A percentile compares a stretch with the other conserved stretches of the same genome.
phyloP scores from a whole-genome alignment of 176 grass and related monocot genomes.

The Oryza glaberrima region DNA sequence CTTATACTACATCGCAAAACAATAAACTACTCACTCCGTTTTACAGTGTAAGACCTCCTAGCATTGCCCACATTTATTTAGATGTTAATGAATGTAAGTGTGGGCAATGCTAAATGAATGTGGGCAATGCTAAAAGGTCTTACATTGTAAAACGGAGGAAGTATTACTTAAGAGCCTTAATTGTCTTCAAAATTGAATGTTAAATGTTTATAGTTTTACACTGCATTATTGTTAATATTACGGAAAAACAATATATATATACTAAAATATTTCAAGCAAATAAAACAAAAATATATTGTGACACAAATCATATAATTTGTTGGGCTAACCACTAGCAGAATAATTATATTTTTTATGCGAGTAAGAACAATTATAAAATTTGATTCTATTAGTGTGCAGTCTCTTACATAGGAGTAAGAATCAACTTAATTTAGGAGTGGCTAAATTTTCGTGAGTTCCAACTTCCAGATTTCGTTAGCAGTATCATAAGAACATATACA shows the following conservation, averaged over 20 bases:
- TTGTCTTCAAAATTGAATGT: not conserved
- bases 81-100: too few relatives aligned
- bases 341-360: not conserved
- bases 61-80: too few relatives aligned
- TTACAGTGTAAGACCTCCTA: too few relatives aligned
- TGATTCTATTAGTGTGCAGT: not conserved
- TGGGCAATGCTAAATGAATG: too few relatives aligned
- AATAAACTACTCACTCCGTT: too few relatives aligned
- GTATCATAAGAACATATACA: not conserved
- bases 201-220: not conserved
- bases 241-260: not conserved
- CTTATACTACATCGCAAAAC: too few relatives aligned
- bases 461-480: not conserved
- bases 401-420: not conserved
- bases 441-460: not conserved
- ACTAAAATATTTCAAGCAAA: too few relatives aligned
- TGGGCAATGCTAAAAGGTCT: too few relatives aligned
- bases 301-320: not conserved
- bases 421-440: not conserved
- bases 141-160: too few relatives aligned
- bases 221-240: not conserved
- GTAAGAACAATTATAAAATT: not conserved
- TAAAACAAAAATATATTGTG: not conserved
- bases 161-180: too few relatives aligned
- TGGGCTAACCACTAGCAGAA: not conserved